Base-by-base conservation (phyloP, 169 alveolate genomes). In the Theileria equi region DNA sequence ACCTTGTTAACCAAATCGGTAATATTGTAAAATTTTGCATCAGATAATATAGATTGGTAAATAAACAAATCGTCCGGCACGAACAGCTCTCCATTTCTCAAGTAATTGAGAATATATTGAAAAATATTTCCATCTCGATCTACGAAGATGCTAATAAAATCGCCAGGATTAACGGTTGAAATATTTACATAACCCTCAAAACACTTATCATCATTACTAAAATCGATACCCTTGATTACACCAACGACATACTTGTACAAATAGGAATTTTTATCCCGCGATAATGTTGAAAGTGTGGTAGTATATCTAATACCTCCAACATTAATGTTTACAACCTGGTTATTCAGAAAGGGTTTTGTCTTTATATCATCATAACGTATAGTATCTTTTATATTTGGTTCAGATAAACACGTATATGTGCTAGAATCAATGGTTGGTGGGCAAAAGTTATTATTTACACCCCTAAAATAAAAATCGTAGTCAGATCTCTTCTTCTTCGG, bases 231-330 rank as follows among this genome's bases (percentile, higher is more conserved):
- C 25, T 59, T 59, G 10, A 59, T 11, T 38, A 28, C 6, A 31
- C 7, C 13, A 36, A 29, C 31, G 31, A 29, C 53, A n/a, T 63
- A 64, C 19, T 35, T 49, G 19, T 23, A 58, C n/a, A 74, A 58
- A 5, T 45, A 50, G 19, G 84, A 74, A 5, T 40, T 54, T 35
- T 26, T 21, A 32, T 74, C 63, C 17, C 16, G 17, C 26, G 21
- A 6, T 16, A 77, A 53, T 1, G 86, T 77, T 26, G 60, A 43
- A 26, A 40, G 54, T 13, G 73, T 77, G 35, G 86, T 77, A 16
- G 64, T 47, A 69, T 66, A 77, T n/a, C 57, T 10, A 17, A 35
- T 38, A 13, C 86, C 86, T 6, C 86, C 86, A 19, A 77, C 82
- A 45, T 66, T 67, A 21, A 77, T 61, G 11, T 67, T 77, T 8